Conservation (phyloP, 2,329 filamentous ascomycete genomes). For the Pseudocercospora crystallina region DNA sequence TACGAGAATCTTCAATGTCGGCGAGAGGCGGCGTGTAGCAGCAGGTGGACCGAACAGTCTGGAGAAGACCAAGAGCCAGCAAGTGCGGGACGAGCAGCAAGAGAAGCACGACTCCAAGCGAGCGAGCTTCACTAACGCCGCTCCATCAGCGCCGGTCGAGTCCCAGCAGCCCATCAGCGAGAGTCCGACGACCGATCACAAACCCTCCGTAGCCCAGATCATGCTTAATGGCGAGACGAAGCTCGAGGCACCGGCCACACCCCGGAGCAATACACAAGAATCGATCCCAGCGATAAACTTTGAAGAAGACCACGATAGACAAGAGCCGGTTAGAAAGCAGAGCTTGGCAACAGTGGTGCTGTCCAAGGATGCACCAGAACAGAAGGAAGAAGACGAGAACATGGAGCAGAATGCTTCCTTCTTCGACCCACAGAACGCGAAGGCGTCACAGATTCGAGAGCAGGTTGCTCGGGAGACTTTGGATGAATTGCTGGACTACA, state of each 20-base stretch:
- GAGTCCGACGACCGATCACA: slow-evolving; percentile 16
- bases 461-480: slow-evolving; percentile 89
- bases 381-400: slow-evolving; percentile 31
- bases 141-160: slow-evolving; percentile 22
- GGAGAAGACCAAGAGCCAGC: slow-evolving; percentile 32
- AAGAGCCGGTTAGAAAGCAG: slow-evolving; percentile 20
- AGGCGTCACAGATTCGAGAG: slow-evolving; percentile 79
- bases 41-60: slow-evolving; percentile 55
- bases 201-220: slow-evolving; percentile 53
- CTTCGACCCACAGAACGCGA: slow-evolving; percentile 86
- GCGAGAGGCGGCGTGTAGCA: slow-evolving; percentile 80
- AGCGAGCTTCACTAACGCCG: slow-evolving; percentile 23
- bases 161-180: slow-evolving; percentile 20
- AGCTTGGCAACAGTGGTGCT: slow-evolving; percentile 23
- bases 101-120: slow-evolving; percentile 21
- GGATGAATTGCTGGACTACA: slow-evolving; percentile 87
- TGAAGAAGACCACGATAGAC: slow-evolving; percentile 33
- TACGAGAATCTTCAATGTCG: slow-evolving; percentile 95
- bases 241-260: slow-evolving; percentile 35
- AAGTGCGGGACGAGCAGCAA: slow-evolving; percentile 1
- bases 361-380: slow-evolving; percentile 17
- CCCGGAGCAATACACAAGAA: slow-evolving; percentile 6
- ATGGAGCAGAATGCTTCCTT: slow-evolving; percentile 91
- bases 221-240: slow-evolving; percentile 58
- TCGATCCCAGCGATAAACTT: slow-evolving; percentile 19